Evolutionary conservation across 2,329 filamentous ascomycete genomes (phyloP).

Genomic region (Monilinia polystroma): DNA sequence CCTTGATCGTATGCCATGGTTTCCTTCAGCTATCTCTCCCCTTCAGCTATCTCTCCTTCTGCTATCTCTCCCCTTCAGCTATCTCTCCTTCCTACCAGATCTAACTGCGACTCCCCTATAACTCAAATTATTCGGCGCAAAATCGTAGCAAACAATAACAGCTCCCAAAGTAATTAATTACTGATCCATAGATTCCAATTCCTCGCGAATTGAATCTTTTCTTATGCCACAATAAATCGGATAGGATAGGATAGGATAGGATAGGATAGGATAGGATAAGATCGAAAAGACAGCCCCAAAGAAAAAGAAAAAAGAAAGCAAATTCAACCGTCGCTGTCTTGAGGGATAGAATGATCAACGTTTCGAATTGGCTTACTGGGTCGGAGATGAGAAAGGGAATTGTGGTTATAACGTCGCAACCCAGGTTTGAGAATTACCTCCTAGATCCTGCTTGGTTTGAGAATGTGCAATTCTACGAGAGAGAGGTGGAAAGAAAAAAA

Average conservation of each 20-base stretch:
- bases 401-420: conserved; percentile 11
- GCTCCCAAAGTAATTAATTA: background rate
- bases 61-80: background rate
- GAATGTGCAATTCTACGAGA: background rate
- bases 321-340: background rate
- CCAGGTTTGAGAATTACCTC: conserved; percentile 18
- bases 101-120: background rate
- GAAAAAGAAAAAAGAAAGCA: background rate
- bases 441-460: background rate
- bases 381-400: background rate
- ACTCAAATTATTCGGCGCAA: conserved; percentile 4
- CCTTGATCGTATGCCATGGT: conserved; percentile 40
- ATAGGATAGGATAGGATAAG: background rate
- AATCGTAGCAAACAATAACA: conserved; percentile 9
- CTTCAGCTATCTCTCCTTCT: conserved; percentile 1
- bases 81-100: background rate
- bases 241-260: background rate
- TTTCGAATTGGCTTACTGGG: conserved; percentile 14
- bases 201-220: background rate
- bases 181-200: conserved; percentile 7
- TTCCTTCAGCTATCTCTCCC: conserved; percentile 2
- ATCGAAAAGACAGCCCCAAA: background rate
- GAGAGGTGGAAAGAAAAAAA: background rate
- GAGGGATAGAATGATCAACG: conserved; percentile 11
- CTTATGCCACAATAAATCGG: background rate